Conservation (phyloP, 176 grass and related monocot genomes). For the Hyparrhenia diplandra region DNA sequence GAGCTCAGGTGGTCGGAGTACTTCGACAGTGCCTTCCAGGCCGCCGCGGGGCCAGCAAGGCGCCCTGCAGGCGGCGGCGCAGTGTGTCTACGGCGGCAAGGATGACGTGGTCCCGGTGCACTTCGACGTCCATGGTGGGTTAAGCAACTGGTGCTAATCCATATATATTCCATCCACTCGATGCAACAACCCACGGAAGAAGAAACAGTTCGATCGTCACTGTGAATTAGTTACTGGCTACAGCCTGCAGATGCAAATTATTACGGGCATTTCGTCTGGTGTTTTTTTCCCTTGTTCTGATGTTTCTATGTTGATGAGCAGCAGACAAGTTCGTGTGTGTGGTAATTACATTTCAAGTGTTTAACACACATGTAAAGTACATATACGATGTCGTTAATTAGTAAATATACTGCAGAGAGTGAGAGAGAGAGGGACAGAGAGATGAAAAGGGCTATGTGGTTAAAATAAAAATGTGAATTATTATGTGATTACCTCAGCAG, state of each 20-base stretch:
- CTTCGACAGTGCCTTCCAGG: constrained; percentile 48
- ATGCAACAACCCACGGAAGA: not conserved
- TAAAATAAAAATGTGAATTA: constrained; percentile 42
- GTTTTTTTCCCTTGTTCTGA: not conserved
- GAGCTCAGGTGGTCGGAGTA: constrained; percentile 59
- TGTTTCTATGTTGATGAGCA: constrained; percentile 17
- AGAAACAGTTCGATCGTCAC: not conserved
- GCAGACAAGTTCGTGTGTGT: not conserved
- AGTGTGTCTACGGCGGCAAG: constrained; percentile 39
- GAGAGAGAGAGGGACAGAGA: not conserved
- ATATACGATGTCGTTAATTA: not conserved
- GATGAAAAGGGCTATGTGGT: not conserved
- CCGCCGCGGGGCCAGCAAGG: constrained; percentile 26
- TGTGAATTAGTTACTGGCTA: constrained; percentile 1
- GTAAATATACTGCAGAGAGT: constrained; percentile 6
- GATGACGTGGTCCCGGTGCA: constrained; percentile 25
- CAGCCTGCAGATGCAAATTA: not conserved
- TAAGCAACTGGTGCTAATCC: constrained; percentile 47
- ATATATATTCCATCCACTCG: not conserved
- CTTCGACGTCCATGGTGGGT: constrained; percentile 34
- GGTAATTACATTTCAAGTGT: not conserved
- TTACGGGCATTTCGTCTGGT: not conserved
- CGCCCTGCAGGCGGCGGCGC: constrained; percentile 13
- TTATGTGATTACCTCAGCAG: not conserved
- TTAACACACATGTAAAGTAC: constrained; percentile 41